Percentiles rank a stretch among this genome's conserved stretches.
Evolutionary conservation across 2,329 filamentous ascomycete species (phyloP).

Genomic region (Apiospora phragmitis): DNA sequence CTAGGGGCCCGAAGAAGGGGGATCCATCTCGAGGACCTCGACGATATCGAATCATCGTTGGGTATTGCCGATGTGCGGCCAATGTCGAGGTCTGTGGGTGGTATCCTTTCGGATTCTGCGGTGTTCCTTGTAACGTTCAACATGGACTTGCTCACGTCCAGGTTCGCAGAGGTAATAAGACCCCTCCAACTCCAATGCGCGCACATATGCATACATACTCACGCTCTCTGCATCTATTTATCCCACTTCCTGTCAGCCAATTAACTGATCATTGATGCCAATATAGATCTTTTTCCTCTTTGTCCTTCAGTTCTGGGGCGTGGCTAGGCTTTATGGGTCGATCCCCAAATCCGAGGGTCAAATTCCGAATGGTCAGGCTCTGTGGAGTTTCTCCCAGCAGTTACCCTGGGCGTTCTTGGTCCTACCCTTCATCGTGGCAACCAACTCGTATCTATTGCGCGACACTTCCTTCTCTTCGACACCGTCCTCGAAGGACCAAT

Average conservation of each 20-base stretch:
- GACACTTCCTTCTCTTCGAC: background rate
- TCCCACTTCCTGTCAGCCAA: background rate
- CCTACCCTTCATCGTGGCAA: background rate
- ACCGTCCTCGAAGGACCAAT: too few species aligned
- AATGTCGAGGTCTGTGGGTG: background rate
- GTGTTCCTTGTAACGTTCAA: background rate
- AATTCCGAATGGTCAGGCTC: background rate
- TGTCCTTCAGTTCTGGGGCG: background rate
- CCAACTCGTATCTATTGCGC: background rate
- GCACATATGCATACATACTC: too few species aligned
- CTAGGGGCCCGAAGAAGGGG: background rate
- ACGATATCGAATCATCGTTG: background rate
- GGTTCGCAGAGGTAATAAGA: background rate
- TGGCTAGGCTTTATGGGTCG: background rate
- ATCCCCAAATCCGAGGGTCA: background rate
- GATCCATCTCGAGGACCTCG: background rate
- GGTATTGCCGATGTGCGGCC: background rate
- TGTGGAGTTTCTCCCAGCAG: background rate
- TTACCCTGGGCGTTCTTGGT: background rate
- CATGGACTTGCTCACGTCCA: background rate
- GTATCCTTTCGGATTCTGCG: background rate
- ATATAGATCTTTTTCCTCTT: background rate
- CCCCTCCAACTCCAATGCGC: background rate
- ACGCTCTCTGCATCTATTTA: too few species aligned
- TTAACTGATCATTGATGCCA: background rate